Conservation (phyloP, 371 early-diverging fungal genomes). For the Capillidium rhysosporum region DNA sequence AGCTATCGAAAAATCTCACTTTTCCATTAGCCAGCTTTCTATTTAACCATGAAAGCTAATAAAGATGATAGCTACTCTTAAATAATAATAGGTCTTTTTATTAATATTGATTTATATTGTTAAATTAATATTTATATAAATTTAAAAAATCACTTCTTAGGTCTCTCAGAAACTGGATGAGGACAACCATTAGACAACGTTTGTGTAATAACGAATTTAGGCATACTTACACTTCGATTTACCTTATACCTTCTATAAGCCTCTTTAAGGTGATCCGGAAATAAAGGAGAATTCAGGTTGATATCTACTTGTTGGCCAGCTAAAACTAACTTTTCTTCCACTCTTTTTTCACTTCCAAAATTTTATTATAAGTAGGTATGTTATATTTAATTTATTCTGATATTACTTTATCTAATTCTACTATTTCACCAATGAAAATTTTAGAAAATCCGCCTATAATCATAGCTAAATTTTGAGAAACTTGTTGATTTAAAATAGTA, state of each 20-base stretch:
- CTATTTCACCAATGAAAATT: conserved; percentile 90
- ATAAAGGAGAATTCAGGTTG: conserved; percentile 29
- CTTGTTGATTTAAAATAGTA: conserved; percentile 60
- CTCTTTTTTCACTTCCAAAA: conserved; percentile 4
- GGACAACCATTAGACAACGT: too few relatives aligned
- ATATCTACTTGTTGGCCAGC: neutral
- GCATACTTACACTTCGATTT: neutral
- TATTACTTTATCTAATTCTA: conserved; percentile 51
- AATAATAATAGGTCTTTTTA: too few relatives aligned
- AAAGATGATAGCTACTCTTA: too few relatives aligned
- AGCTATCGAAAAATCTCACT: too few relatives aligned
- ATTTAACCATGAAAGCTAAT: too few relatives aligned
- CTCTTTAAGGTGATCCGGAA: conserved; percentile 77
- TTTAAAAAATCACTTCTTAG: too few relatives aligned
- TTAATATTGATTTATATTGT: too few relatives aligned
- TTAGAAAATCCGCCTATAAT: conserved; percentile 88
- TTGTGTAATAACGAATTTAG: too few relatives aligned
- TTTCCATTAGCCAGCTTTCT: too few relatives aligned
- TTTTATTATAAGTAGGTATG: neutral
- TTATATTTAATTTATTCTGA: neutral
- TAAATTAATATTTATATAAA: too few relatives aligned
- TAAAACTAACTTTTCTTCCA: neutral
- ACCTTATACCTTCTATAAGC: conserved; percentile 62
- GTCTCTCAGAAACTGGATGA: too few relatives aligned
- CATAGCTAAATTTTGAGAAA: conserved; percentile 68